A percentile compares a stretch with the other conserved stretches of the same genome.
These are phyloP conservation scores for Lophiotrema nucula DNA, from an alignment of 495 filamentous ascomycete genomes.

Conservation along the genomic window DNA sequence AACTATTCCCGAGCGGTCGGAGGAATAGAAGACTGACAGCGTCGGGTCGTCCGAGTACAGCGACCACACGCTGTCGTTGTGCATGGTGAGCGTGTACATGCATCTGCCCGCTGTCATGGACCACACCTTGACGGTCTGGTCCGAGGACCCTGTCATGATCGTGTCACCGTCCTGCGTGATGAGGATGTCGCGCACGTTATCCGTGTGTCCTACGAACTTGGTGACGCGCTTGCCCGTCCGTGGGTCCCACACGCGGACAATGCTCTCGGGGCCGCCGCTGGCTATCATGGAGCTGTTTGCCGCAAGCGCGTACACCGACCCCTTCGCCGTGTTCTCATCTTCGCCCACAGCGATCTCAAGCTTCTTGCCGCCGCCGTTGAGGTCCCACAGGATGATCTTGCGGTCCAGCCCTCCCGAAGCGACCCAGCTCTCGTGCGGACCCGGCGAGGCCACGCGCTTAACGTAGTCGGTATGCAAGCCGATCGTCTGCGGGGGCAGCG, in stretches of 20 bases:
- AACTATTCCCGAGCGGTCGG: slow-evolving; percentile 84
- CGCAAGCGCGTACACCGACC: slow-evolving; percentile 87
- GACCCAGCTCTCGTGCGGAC: slow-evolving; percentile 73
- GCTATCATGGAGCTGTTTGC: slow-evolving; percentile 75
- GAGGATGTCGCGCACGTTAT: slow-evolving; percentile 87
- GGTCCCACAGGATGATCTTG: slow-evolving; percentile 88
- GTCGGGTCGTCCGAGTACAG: slow-evolving; percentile 84
- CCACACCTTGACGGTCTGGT: slow-evolving; percentile 97
- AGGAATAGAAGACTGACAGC: slow-evolving; percentile 88
- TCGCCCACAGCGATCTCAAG: slow-evolving; percentile 82
- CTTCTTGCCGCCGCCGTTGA: slow-evolving; percentile 79
- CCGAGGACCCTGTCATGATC: slow-evolving; percentile 91
- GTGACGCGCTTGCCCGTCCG: slow-evolving; percentile 85
- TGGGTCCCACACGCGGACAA: slow-evolving; percentile 91
- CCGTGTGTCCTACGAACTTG: slow-evolving; percentile 97
- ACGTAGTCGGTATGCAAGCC: slow-evolving; percentile 95
- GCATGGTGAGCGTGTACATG: slow-evolving; percentile 98
- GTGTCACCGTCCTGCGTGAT: slow-evolving; percentile 85
- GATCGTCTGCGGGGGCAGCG: slow-evolving; percentile 70
- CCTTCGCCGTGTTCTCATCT: slow-evolving; percentile 77
- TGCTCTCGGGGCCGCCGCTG: slow-evolving; percentile 90
- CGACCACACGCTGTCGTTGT: slow-evolving; percentile 97
- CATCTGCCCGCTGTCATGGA: slow-evolving; percentile 90
- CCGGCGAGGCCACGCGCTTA: slow-evolving; percentile 83
- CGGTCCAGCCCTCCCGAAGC: slow-evolving; percentile 95